phyloP scores from a whole-genome alignment of 441 rosid genomes.

The Croton laevigatus region DNA sequence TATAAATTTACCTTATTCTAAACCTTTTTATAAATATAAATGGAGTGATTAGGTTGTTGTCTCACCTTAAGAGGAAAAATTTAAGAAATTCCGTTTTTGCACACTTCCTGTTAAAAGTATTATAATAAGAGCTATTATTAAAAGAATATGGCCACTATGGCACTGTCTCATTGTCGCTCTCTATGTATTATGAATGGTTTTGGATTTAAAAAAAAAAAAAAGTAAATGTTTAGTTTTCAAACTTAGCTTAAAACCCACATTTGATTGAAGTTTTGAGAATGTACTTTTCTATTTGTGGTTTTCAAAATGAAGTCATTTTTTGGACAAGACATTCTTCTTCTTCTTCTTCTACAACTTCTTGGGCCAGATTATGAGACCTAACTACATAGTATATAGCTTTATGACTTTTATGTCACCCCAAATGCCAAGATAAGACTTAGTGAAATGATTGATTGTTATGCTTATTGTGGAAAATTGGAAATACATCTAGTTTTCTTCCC shows the following conservation, averaged over 20 bases:
- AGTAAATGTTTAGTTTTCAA: too few species aligned
- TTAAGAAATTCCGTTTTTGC: too few species aligned
- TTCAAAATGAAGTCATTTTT: background rate
- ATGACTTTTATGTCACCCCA: background rate
- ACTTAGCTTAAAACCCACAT: background rate
- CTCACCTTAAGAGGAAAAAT: too few species aligned
- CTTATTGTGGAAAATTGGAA: background rate
- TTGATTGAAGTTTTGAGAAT: background rate
- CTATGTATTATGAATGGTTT: too few species aligned
- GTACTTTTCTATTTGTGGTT: background rate
- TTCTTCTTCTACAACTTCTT: background rate
- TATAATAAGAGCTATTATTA: too few species aligned
- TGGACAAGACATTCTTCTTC: background rate
- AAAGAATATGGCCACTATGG: too few species aligned
- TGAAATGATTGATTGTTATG: slow-evolving; percentile 16
- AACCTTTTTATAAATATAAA: too few species aligned
- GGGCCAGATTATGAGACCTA: background rate
- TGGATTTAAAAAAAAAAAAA: too few species aligned
- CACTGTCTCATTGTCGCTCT: too few species aligned
- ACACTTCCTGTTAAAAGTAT: too few species aligned
- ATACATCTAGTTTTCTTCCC: background rate
- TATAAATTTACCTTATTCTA: too few species aligned
- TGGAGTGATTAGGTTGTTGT: too few species aligned
- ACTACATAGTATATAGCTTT: background rate
- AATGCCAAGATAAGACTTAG: background rate